A percentile compares a stretch with the other conserved stretches of the same genome.
These are phyloP conservation scores for Eimeria praecox DNA, from an alignment of 169 alveolate genomes.

Conservation along the genomic window DNA sequence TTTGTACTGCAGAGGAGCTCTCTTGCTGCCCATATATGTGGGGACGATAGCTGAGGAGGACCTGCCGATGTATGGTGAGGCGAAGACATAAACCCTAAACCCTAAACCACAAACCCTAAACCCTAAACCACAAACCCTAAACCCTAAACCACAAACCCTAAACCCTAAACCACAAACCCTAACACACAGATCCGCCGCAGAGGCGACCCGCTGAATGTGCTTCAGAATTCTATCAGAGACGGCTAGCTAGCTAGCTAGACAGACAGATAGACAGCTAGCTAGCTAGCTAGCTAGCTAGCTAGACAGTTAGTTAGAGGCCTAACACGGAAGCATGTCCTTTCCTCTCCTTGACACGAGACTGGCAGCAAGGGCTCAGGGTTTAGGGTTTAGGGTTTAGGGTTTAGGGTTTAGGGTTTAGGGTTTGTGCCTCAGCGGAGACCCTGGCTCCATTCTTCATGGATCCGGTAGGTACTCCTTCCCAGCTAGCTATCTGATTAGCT, in stretches of 20 bases:
- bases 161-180: neutral
- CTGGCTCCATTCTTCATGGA: slow-evolving; percentile 34
- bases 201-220: neutral
- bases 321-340: neutral
- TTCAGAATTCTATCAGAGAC: neutral
- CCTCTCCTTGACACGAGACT: neutral
- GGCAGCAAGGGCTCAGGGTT: neutral
- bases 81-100: neutral
- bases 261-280: neutral
- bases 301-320: neutral
- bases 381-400: slow-evolving; percentile 39
- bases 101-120: neutral
- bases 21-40: slow-evolving; percentile 18
- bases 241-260: neutral
- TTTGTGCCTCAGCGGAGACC: slow-evolving; percentile 45
- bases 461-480: neutral
- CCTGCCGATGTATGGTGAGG: slow-evolving; percentile 13
- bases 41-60: neutral
- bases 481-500: neutral
- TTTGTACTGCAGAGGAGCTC: slow-evolving; percentile 48
- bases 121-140: neutral
- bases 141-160: neutral
- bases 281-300: slow-evolving; percentile 10
- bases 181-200: neutral
- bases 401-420: slow-evolving; percentile 2